Conservation (phyloP, 2,329 filamentous ascomycete genomes). For the Keithomyces neogunnii region DNA sequence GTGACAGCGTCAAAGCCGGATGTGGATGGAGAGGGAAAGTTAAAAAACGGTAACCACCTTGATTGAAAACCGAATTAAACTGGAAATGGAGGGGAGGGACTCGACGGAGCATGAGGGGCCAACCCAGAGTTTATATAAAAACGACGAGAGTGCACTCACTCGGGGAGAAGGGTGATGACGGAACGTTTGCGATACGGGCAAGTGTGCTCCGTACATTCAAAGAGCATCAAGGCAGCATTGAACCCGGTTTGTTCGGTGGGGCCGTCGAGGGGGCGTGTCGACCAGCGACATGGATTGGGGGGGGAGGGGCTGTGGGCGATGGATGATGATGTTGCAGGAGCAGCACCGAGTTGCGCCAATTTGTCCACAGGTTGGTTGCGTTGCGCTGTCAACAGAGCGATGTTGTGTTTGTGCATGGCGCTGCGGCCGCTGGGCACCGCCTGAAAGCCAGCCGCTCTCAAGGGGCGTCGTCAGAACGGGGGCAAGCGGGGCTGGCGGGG, state of each 20-base stretch:
- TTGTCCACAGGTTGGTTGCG: not conserved
- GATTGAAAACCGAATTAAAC: not conserved
- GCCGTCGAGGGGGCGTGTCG: not conserved
- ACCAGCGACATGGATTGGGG: not conserved
- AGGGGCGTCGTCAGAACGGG: not conserved
- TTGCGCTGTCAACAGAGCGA: too few relatives aligned
- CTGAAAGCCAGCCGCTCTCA: not conserved
- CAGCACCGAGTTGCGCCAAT: too few relatives aligned
- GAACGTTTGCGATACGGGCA: not conserved
- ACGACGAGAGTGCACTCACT: not conserved
- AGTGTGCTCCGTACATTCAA: not conserved
- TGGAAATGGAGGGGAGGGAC: not conserved
- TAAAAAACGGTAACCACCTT: not conserved
- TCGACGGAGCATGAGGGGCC: not conserved
- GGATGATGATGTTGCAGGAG: too few relatives aligned
- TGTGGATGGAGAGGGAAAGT: not conserved
- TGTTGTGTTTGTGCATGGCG: not conserved
- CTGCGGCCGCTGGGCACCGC: not conserved
- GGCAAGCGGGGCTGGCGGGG: slow-evolving; percentile 1
- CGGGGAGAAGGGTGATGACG: slow-evolving; percentile 5
- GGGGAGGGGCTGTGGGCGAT: too few relatives aligned
- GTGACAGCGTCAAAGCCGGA: not conserved
- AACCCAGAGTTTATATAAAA: slow-evolving; percentile 3
- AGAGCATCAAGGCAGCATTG: not conserved
- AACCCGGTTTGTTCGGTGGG: not conserved